Evolutionary conservation across 352 stramenopile genomes (phyloP).

Genomic region (Elongisporangium prolatum): DNA sequence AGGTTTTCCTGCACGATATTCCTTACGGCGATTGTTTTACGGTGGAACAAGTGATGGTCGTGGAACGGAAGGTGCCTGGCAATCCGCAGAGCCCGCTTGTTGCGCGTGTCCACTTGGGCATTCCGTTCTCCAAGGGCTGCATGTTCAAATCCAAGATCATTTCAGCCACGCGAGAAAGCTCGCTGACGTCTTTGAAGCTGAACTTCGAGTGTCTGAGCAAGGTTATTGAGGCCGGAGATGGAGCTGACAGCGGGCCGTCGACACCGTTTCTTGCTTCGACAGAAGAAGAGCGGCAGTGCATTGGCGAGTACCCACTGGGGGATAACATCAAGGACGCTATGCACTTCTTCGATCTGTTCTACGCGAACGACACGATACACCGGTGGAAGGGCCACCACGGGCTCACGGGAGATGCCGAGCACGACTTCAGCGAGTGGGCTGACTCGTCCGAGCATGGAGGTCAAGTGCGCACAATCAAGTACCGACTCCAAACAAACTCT

Average conservation of each 20-base stretch:
- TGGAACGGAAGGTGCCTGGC: slow-evolving; percentile 39
- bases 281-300: slow-evolving; percentile 58
- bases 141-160: slow-evolving; percentile 91
- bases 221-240: slow-evolving; percentile 18
- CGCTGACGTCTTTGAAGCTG: slow-evolving; percentile 43
- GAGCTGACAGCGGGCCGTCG: slow-evolving; percentile 12
- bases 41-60: slow-evolving; percentile 60
- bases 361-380: slow-evolving; percentile 36
- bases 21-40: slow-evolving; percentile 85
- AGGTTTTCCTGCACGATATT: slow-evolving; percentile 76
- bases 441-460: slow-evolving; percentile 56
- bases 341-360: slow-evolving; percentile 78
- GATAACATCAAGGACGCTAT: slow-evolving; percentile 34
- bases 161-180: slow-evolving; percentile 60
- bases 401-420: slow-evolving; percentile 60
- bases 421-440: slow-evolving; percentile 53
- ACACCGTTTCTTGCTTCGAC: slow-evolving; percentile 68
- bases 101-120: slow-evolving; percentile 61
- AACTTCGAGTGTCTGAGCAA: slow-evolving; percentile 65
- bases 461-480: slow-evolving; percentile 65
- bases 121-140: slow-evolving; percentile 85
- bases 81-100: slow-evolving; percentile 33
- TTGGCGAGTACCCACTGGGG: slow-evolving; percentile 68
- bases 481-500: slow-evolving; percentile 66
- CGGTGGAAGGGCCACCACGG: slow-evolving; percentile 57